phyloP scores from a whole-genome alignment of 2,329 filamentous ascomycete species.

The Penicillium sp. region DNA sequence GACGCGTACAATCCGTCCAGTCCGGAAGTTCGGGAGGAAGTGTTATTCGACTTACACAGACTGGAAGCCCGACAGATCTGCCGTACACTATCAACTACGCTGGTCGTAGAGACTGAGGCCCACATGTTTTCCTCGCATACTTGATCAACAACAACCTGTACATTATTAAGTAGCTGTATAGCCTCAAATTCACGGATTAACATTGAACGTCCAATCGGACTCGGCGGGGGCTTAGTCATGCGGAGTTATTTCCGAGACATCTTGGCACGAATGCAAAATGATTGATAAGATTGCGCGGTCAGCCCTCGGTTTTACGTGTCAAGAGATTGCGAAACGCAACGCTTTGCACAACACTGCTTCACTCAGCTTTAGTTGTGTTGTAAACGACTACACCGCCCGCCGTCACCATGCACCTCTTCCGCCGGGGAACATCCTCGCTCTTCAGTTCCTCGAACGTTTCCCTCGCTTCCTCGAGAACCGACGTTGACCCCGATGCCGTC shows the following conservation, averaged over 20 bases:
- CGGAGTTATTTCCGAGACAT: constrained; percentile 18
- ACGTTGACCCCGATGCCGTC: constrained; percentile 21
- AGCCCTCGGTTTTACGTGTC: constrained; percentile 2
- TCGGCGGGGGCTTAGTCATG: constrained; percentile 25
- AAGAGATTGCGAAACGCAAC: neutral
- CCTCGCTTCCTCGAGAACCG: constrained; percentile 21
- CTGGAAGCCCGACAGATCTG: constrained; percentile 29
- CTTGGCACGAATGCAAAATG: constrained; percentile 26
- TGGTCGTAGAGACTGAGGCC: constrained; percentile 12
- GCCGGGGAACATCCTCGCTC: constrained; percentile 32
- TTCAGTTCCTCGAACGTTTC: constrained; percentile 32
- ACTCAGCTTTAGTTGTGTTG: neutral
- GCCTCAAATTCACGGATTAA: constrained; percentile 7
- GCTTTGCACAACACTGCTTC: neutral
- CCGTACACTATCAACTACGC: constrained; percentile 35
- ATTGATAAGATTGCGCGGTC: constrained; percentile 34
- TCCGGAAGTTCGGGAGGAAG: constrained; percentile 38
- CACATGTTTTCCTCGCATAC: neutral
- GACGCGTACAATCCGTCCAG: constrained; percentile 31
- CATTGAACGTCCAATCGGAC: constrained; percentile 14
- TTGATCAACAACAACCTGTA: constrained; percentile 7
- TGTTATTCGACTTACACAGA: constrained; percentile 39
- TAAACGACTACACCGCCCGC: neutral
- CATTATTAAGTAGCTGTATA: constrained; percentile 14
- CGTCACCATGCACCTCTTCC: constrained; percentile 36